Evolutionary conservation across 257 asterid species (phyloP).

Genomic region (Nicotiana tabacum): DNA sequence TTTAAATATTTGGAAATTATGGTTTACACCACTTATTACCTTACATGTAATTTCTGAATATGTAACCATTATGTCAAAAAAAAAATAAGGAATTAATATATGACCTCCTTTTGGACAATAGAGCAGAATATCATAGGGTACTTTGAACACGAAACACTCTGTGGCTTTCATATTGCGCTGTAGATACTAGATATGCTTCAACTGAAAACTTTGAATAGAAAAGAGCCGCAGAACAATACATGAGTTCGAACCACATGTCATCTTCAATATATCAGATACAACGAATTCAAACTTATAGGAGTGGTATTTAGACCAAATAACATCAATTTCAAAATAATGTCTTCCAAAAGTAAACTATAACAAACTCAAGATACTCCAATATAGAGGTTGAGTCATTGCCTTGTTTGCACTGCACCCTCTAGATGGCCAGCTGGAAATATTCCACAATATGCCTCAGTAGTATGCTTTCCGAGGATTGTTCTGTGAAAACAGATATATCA

Average conservation of each 20-base stretch:
- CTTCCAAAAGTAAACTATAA: neutral
- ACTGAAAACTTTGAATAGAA: neutral
- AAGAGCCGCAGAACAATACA: neutral
- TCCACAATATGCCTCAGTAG: slow-evolving; percentile 29
- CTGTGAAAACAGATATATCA: slow-evolving; percentile 32
- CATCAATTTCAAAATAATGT: neutral
- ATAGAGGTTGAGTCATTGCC: neutral
- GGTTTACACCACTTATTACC: too few species aligned
- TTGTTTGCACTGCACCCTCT: too few species aligned
- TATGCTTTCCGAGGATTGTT: slow-evolving; percentile 78
- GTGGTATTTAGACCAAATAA: neutral
- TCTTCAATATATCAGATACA: neutral
- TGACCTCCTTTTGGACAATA: too few species aligned
- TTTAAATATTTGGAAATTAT: too few species aligned
- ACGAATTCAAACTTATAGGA: neutral
- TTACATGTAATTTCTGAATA: too few species aligned
- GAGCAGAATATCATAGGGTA: neutral
- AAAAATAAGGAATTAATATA: too few species aligned
- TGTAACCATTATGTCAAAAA: too few species aligned
- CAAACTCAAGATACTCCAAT: neutral
- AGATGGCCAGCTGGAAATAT: neutral
- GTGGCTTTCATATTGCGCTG: neutral
- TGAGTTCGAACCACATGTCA: neutral
- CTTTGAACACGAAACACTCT: neutral
- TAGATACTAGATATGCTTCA: neutral